These are phyloP conservation scores for Daedaleopsis sinensis DNA, from an alignment of 768 basidiomycete species.

Conservation along the genomic window DNA sequence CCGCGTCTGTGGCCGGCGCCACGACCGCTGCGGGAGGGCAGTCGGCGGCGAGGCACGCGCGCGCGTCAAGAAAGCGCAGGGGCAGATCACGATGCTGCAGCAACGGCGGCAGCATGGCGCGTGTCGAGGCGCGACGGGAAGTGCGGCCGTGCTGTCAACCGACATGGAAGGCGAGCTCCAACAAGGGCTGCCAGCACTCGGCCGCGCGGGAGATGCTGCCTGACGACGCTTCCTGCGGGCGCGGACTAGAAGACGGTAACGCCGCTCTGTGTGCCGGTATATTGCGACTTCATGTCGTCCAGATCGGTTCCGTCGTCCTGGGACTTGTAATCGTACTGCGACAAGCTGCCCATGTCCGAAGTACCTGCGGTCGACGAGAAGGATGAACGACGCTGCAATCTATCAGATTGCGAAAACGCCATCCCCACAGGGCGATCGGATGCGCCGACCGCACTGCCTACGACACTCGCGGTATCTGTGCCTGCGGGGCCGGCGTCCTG, in stretches of 20 bases:
- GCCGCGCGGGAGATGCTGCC: constrained; percentile 13
- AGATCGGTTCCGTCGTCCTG: constrained; percentile 80
- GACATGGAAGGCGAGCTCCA: too few relatives aligned
- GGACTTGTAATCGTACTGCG: constrained; percentile 84
- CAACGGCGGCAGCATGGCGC: constrained; percentile 1
- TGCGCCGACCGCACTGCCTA: constrained; percentile 51
- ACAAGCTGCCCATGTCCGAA: constrained; percentile 79
- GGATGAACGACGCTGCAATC: constrained; percentile 76
- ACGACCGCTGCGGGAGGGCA: constrained; percentile 13
- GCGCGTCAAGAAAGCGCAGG: constrained; percentile 16
- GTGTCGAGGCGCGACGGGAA: neutral
- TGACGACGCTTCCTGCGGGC: constrained; percentile 16
- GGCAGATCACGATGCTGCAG: constrained; percentile 6
- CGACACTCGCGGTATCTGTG: constrained; percentile 63
- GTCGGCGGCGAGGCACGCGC: constrained; percentile 15
- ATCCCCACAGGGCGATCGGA: constrained; percentile 54
- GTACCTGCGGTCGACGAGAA: constrained; percentile 76
- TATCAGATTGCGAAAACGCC: constrained; percentile 90
- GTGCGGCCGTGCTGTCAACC: constrained; percentile 8
- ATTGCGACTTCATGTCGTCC: constrained; percentile 90
- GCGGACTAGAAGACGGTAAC: constrained; percentile 76
- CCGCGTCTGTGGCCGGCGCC: constrained; percentile 13
- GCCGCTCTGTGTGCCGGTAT: constrained; percentile 82
- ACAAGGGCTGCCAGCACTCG: neutral
- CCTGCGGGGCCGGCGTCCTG: constrained; percentile 79